A percentile compares a stretch with the other conserved stretches of the same genome.
Evolutionary conservation across 768 basidiomycete species (phyloP).

Genomic region (Pleurotus citrinopileatus): DNA sequence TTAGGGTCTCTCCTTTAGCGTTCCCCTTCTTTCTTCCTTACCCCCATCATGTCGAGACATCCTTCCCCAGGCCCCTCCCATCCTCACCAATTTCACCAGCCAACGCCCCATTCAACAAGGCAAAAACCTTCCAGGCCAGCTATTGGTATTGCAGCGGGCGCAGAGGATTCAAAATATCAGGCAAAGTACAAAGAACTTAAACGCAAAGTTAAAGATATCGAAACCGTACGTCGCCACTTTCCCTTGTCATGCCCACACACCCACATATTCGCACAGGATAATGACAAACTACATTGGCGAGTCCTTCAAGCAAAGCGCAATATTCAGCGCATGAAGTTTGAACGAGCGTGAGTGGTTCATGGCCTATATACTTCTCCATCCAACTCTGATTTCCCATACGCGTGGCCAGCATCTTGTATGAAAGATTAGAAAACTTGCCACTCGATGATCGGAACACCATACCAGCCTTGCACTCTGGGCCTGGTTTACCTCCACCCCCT

Average conservation of each 20-base stretch:
- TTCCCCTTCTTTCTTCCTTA: conserved; percentile 26
- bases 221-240: conserved; percentile 51
- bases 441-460: conserved; percentile 41
- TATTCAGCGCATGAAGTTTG: conserved; percentile 84
- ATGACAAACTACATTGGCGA: conserved; percentile 84
- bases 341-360: conserved; percentile 73
- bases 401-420: conserved; percentile 61
- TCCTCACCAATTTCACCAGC: conserved; percentile 26
- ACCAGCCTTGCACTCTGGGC: conserved; percentile 28
- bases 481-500: conserved; percentile 30
- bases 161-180: conserved; percentile 84
- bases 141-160: conserved; percentile 71
- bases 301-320: conserved; percentile 75
- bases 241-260: conserved; percentile 1
- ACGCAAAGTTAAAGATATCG: conserved; percentile 85
- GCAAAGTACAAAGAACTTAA: conserved; percentile 87
- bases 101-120: conserved; percentile 26
- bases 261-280: conserved; percentile 51
- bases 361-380: conserved; percentile 14
- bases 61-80: conserved; percentile 51
- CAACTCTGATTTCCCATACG: conserved; percentile 16
- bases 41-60: conserved; percentile 65
- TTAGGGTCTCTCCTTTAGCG: conserved; percentile 24
- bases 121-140: conserved; percentile 49
- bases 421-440: conserved; percentile 63